Conservation (phyloP, 148 eudicot species). For the Chenopodium berlandieri region DNA sequence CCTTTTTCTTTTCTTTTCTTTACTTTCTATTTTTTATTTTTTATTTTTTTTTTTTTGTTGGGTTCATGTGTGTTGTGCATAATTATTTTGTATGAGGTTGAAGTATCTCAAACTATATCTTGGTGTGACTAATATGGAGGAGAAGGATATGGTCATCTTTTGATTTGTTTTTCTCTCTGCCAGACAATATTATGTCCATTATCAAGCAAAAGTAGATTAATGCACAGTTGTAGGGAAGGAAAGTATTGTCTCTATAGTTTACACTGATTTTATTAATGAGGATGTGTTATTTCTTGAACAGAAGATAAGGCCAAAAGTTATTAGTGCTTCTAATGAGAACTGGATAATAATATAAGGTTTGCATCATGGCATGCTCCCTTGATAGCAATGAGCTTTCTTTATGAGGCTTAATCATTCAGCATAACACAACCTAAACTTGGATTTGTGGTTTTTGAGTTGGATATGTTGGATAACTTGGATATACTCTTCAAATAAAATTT, state of each 20-base stretch:
- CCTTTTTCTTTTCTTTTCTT: too few relatives aligned
- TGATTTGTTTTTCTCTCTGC: too few relatives aligned
- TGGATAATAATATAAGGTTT: not conserved
- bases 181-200: too few relatives aligned
- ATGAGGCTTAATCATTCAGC: not conserved
- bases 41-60: too few relatives aligned
- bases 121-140: too few relatives aligned
- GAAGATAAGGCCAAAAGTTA: not conserved
- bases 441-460: not conserved
- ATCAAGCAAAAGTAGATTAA: not conserved
- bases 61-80: not conserved
- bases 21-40: too few relatives aligned
- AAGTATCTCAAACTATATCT: not conserved
- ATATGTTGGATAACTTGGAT: not conserved
- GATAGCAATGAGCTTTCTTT: not conserved
- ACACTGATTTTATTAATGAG: not conserved
- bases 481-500: not conserved
- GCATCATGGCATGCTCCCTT: not conserved
- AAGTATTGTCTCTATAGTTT: not conserved
- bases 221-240: not conserved
- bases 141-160: too few relatives aligned
- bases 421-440: not conserved
- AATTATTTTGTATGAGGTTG: not conserved
- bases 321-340: not conserved
- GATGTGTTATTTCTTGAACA: not conserved